Percentiles rank a stretch among this genome's conserved stretches.
Evolutionary conservation across 106 monocot genomes (phyloP).

Genomic region (Allium cepa): DNA sequence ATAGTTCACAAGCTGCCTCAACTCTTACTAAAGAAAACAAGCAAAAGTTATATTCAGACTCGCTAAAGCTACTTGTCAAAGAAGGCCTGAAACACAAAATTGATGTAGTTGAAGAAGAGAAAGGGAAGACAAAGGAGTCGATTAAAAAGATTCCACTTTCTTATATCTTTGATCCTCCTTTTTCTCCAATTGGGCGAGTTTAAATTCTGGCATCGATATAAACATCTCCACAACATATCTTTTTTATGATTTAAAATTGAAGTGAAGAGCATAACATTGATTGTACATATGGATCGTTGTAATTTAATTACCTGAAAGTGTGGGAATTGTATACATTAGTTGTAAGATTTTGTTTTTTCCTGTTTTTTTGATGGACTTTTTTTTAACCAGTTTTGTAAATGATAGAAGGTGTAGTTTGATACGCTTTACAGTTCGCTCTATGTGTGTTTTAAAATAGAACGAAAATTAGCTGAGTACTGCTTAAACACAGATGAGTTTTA

Average conservation of each 20-base stretch:
- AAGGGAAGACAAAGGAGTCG: constrained; percentile 37
- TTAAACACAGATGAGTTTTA: too few relatives aligned
- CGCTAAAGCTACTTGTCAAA: constrained; percentile 49
- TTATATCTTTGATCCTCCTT: constrained; percentile 43
- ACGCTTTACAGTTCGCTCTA: too few relatives aligned
- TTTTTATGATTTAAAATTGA: neutral
- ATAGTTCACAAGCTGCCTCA: constrained; percentile 38
- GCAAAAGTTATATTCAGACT: constrained; percentile 37
- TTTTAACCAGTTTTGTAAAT: too few relatives aligned
- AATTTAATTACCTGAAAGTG: constrained; percentile 4
- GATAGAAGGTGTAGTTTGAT: too few relatives aligned
- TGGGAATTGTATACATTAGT: neutral
- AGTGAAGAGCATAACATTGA: constrained; percentile 5
- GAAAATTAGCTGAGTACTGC: too few relatives aligned
- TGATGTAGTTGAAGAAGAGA: constrained; percentile 47
- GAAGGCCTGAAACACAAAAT: constrained; percentile 52
- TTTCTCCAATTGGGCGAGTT: constrained; percentile 65
- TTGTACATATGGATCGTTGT: constrained; percentile 9
- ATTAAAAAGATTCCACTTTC: constrained; percentile 21
- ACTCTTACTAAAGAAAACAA: constrained; percentile 23
- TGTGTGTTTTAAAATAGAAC: too few relatives aligned
- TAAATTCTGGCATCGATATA: constrained; percentile 4
- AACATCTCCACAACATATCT: too few relatives aligned
- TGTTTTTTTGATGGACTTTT: too few relatives aligned
- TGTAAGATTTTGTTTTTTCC: too few relatives aligned